A percentile compares a stretch with the other conserved stretches of the same genome.
Conservation (phyloP, 2,329 filamentous ascomycete species). For the Ustulina deusta region DNA sequence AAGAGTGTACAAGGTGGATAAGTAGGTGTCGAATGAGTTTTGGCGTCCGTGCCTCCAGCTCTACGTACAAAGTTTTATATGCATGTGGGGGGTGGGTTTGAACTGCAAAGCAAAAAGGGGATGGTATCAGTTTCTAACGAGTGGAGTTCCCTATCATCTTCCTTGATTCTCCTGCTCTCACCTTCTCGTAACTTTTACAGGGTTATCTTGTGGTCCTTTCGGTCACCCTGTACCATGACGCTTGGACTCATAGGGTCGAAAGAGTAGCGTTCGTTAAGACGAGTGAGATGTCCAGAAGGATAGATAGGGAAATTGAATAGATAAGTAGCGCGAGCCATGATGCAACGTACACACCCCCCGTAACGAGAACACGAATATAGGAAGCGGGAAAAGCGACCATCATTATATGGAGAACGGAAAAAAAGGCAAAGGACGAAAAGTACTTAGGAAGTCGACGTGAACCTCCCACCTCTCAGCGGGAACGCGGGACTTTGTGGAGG, state of each 20-base stretch:
- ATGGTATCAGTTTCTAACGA: constrained; percentile 6
- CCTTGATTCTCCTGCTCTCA: neutral
- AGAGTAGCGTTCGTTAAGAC: no score
- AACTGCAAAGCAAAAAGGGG: neutral
- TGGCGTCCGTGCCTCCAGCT: neutral
- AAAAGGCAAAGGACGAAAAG: neutral
- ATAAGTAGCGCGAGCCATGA: neutral
- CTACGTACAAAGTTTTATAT: constrained; percentile 16
- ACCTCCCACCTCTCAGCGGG: neutral
- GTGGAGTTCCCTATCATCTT: constrained; percentile 1
- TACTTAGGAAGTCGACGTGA: neutral
- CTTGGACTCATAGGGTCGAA: no score
- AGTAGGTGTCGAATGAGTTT: neutral
- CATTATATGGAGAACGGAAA: neutral
- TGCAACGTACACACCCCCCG: neutral
- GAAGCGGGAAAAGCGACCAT: neutral
- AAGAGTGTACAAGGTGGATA: constrained; percentile 5
- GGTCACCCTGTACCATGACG: no score
- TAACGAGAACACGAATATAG: neutral
- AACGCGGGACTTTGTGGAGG: constrained; percentile 20
- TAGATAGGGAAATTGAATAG: neutral
- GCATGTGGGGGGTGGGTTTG: neutral
- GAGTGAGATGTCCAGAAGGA: no score
- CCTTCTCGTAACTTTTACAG: no score
- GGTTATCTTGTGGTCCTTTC: no score